Evolutionary conservation across 2,329 filamentous ascomycete species (phyloP), one percentile per base, ranked within the genome.

Genomic region (Ophiostoma tasmaniense): DNA sequence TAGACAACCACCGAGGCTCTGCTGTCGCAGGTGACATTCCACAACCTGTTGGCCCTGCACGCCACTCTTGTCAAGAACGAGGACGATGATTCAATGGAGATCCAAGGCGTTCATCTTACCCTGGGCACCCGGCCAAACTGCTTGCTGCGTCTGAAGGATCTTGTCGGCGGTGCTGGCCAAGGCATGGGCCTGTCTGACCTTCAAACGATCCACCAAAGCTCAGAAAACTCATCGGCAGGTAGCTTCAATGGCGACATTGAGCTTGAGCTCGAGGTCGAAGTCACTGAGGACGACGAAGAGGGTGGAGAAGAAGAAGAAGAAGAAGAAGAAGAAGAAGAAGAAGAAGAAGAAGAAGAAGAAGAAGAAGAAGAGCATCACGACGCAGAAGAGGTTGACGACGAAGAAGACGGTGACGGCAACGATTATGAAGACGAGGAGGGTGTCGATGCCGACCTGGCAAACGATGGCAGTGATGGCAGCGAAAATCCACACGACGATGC

Each of bases 1-100:
- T 42, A 72, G 73, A 74, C 70, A 28, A 74, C 72, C 1, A 73
- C 73, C 1, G 72, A 72, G 33, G 72, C 73, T 6, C 67, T 74
- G 30, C 71, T 74, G 1, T 69, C 66, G 62, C 72, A 73, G 35
- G 71, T 73, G 22, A 74, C 73, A 0, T 74, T 74, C 22, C 69
- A 71, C 30, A 70, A 72, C n/a, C 35, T 74, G 22, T 30, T 74
- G 13, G 73, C 72, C 28, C 67, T 74, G n/a, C 71, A 74, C 68
- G 71, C 70, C 22, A 73, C 71, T 5, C 68, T 74, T 28, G 55
- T 70, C 0, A 72, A 71, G 55, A 74, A 74, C 28, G 73, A 74
- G 37, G 67, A 70, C 22, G 52, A 74, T 42, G 67, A 70, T 22
- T 45, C 70, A 6, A 52, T 42, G 3, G 42, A 45, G 14, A 30